Base-by-base conservation (phyloP, 1,284 basidiomycete genomes). In the Clitocybe nebularis region DNA sequence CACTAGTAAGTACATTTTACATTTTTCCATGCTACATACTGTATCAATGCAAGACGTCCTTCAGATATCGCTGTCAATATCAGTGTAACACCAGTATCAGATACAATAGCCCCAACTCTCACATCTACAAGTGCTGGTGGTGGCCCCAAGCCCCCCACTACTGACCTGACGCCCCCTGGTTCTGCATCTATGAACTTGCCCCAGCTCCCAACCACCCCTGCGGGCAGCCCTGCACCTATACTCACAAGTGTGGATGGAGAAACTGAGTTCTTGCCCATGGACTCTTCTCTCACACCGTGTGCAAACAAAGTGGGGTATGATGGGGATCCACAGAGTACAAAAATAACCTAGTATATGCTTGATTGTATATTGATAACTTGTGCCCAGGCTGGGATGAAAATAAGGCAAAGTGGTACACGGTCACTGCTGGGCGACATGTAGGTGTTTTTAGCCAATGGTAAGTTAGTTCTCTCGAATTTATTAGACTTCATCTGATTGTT, bases 371-470 rank as follows among this genome's bases (percentile, higher is more conserved):
- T n/a, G n/a, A n/a, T n/a, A n/a, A n/a, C n/a, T n/a, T n/a, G n/a
- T n/a, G n/a, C n/a, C n/a, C n/a, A n/a, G n/a, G n/a, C n/a, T n/a
- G n/a, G n/a, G 26, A 28, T 10, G 26, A 28, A 10, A 28, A 28
- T 34, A 16, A 11, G 16, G 32, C 9, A 9, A n/a, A 16, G 16
- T 34, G 32, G 32, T 34, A 34, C 8, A 7, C 8, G 4, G 32
- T 34, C n/a, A 34, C 32, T 2, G 32, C 7, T 3, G 32, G 32
- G 3, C 32, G 8, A n/a, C 9, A 34, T 13, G 9, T 34, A 9
- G 32, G 32, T n/a, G 32, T 34, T 10, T 34, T 34, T 10, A 13
- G 9, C 17, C n/a, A 34, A n/a, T 34, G 32, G 32, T 34, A 17
- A 9, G 32, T 34, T 13, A 16, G 9, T 17, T 17, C 9, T 17